Base-by-base conservation (phyloP, 2,329 filamentous ascomycete species). In the Cladosporium sp. region DNA sequence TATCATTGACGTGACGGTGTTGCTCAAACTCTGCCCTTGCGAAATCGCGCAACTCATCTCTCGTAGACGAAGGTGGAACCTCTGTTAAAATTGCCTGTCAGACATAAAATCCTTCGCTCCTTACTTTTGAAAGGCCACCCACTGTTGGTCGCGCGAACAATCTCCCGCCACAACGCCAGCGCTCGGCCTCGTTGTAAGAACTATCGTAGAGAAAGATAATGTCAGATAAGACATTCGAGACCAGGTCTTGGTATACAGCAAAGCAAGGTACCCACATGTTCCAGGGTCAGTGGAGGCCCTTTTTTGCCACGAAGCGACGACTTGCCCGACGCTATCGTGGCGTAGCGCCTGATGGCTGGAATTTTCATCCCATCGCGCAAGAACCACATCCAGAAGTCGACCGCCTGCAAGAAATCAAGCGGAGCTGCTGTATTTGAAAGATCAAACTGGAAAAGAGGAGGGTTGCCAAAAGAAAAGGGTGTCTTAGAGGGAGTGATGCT, bases 121-220 rank as follows among this genome's bases (percentile, higher is more conserved):
- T n/a, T n/a, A n/a, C n/a, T n/a, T n/a, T n/a, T n/a, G n/a, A n/a
- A n/a, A n/a, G n/a, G n/a, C 11, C 22, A 50, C 61, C 8, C 61
- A 65, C 64, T 65, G 50, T 64, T 59, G 29, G 67, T 71, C n/a
- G 70, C 68, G 40, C 74, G 67, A 4, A 76, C 57, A 29, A 77
- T 75, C 4, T 74, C 68, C 37, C 71, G 69, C 72, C 74, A 79
- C 36, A 78, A 56, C 7, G 68, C 63, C 8, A 79, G 57, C 7
- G 68, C 73, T 41, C 72, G 70, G 49, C 73, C 68, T 45, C 73
- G 67, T 54, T 78, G 73, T 20, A 79, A 66, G 62, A 79, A 79
- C 70, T 77, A 55, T 43, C 4, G 9, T 5, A 27, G 9, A 27
- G 22, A 27, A 27, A 22, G 3, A 43, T 15, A 12, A 47, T 18